These are phyloP conservation scores for Prunus davidiana DNA, from an alignment of 306 rosid genomes.

Conservation along the genomic window DNA sequence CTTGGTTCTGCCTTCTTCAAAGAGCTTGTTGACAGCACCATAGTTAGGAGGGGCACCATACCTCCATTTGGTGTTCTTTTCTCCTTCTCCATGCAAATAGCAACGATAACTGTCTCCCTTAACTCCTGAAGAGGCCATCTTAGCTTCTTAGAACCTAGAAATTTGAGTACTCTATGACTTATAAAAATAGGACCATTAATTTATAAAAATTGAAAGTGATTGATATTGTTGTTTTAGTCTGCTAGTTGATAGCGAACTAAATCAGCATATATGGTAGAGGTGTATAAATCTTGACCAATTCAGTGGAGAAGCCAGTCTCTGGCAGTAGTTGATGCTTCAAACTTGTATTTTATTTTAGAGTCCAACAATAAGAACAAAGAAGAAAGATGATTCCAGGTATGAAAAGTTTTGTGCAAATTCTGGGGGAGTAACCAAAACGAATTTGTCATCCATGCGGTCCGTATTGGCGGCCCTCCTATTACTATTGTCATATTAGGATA, in stretches of 20 bases:
- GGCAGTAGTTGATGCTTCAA: no score
- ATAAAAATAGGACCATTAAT: no score
- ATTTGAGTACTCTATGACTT: no score
- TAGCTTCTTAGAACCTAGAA: neutral
- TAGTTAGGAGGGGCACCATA: conserved; percentile 53
- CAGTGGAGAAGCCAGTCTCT: no score
- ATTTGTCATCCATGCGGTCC: neutral
- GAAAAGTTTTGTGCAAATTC: neutral
- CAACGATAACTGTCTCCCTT: conserved; percentile 47
- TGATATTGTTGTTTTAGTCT: no score
- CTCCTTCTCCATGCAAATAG: conserved; percentile 37
- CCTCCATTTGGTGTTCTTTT: conserved; percentile 58
- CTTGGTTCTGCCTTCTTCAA: conserved; percentile 64
- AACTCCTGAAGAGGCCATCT: conserved; percentile 30
- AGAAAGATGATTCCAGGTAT: neutral
- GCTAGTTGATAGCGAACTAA: no score
- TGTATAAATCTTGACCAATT: no score
- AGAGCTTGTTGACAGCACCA: conserved; percentile 54
- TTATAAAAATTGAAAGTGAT: no score
- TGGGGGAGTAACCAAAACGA: neutral
- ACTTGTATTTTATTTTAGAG: no score
- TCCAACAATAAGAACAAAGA: no score
- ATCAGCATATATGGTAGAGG: no score
- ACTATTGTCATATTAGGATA: no score
- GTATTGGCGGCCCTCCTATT: neutral